These are phyloP conservation scores for Chlamydomonas schloesseri DNA, from an alignment of 139 green algal genomes.

Conservation along the genomic window DNA sequence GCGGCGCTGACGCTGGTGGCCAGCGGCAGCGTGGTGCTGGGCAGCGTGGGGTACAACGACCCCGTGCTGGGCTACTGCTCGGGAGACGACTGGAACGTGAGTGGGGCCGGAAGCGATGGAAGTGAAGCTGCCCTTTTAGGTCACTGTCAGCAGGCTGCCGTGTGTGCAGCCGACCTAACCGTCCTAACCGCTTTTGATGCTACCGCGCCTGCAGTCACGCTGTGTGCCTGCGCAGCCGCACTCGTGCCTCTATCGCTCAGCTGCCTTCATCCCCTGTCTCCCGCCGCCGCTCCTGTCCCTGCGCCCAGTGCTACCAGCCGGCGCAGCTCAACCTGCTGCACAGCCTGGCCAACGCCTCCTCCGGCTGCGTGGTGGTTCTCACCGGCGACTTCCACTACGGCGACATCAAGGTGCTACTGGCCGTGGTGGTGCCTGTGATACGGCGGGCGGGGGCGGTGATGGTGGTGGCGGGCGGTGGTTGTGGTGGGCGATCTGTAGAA, in stretches of 20 bases:
- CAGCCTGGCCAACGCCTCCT: constrained; percentile 59
- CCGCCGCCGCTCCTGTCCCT: neutral
- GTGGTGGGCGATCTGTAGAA: too few species aligned
- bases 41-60: constrained; percentile 36
- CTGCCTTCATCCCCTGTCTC: neutral
- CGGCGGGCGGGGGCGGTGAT: too few species aligned
- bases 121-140: too few species aligned
- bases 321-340: constrained; percentile 73
- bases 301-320: constrained; percentile 49
- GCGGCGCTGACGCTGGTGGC: constrained; percentile 62
- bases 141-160: too few species aligned
- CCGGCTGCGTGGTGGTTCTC: constrained; percentile 68
- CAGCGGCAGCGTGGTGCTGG: constrained; percentile 56
- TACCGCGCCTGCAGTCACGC: too few species aligned
- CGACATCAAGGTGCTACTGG: constrained; percentile 57
- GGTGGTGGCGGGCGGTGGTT: too few species aligned
- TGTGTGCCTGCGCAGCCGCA: neutral
- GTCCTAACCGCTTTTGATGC: too few species aligned
- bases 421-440: too few species aligned
- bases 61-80: constrained; percentile 46
- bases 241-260: too few species aligned
- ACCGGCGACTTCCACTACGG: constrained; percentile 69
- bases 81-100: constrained; percentile 59
- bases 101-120: neutral
- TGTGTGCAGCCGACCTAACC: too few species aligned